Conservation (phyloP, 257 asterid genomes). For the Salvia rosmarinus region DNA sequence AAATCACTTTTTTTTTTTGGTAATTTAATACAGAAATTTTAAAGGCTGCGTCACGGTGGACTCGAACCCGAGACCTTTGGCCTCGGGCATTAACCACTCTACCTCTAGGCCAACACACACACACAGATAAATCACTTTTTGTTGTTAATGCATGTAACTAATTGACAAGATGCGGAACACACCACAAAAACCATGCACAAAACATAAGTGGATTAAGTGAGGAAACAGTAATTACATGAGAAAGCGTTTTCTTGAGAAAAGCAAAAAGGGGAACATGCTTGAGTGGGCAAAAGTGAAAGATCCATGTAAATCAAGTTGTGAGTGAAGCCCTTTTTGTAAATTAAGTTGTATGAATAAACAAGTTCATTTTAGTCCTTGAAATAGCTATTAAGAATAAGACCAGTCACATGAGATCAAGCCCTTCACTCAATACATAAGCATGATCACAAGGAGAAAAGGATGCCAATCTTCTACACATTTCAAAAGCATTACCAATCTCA, state of each 20-base stretch:
- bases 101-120: too few species aligned
- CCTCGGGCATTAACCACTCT: too few species aligned
- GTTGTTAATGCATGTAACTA: conserved; percentile 16
- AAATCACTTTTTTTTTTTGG: too few species aligned
- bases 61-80: too few species aligned
- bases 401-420: background rate
- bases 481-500: too few species aligned
- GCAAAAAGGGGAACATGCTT: background rate
- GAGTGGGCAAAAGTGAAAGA: conserved; percentile 27
- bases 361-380: background rate
- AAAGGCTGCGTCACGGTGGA: too few species aligned
- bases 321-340: conserved; percentile 13
- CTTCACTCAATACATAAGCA: too few species aligned
- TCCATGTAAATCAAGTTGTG: conserved; percentile 26
- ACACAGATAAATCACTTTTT: conserved; percentile 4
- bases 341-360: conserved; percentile 21
- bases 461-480: too few species aligned
- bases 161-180: conserved; percentile 27
- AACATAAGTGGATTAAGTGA: conserved; percentile 25
- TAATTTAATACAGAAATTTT: too few species aligned
- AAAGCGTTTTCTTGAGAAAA: conserved; percentile 4
- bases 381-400: too few species aligned
- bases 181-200: conserved; percentile 18
- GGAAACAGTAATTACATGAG: conserved; percentile 9
- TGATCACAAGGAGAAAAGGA: too few species aligned